Percentiles rank a stretch among this genome's conserved stretches.
Evolutionary conservation across 2,329 filamentous ascomycete species (phyloP).

Genomic region (Ascochyta koolunga): DNA sequence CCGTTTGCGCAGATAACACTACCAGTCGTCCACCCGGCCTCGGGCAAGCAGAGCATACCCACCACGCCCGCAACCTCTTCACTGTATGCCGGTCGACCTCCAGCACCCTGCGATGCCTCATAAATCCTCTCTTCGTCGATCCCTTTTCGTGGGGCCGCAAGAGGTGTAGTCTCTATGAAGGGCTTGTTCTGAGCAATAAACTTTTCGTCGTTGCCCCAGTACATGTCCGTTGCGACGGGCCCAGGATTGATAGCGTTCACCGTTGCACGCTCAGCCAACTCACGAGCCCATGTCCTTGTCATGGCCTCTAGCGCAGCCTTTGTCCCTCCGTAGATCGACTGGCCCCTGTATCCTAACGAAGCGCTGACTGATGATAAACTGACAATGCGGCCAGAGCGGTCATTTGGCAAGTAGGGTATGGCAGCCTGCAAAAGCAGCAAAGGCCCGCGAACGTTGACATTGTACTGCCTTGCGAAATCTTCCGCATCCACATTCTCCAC

Average conservation of each 20-base stretch:
- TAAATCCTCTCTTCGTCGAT: constrained; percentile 66
- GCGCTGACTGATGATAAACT: constrained; percentile 66
- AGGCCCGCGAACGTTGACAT: constrained; percentile 82
- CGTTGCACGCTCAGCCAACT: constrained; percentile 65
- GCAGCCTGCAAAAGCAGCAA: constrained; percentile 78
- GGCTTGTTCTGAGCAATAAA: constrained; percentile 66
- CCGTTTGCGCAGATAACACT: constrained; percentile 82
- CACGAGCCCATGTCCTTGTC: constrained; percentile 71
- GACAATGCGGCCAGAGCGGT: constrained; percentile 69
- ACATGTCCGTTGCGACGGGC: constrained; percentile 69
- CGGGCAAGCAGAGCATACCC: constrained; percentile 74
- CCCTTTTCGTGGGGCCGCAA: constrained; percentile 65
- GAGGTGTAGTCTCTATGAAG: constrained; percentile 68
- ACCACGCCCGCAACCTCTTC: constrained; percentile 77
- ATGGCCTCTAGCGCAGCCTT: constrained; percentile 72
- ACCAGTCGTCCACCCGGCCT: constrained; percentile 79
- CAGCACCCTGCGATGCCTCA: constrained; percentile 50
- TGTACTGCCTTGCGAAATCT: constrained; percentile 75
- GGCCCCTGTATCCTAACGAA: constrained; percentile 62
- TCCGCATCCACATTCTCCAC: constrained; percentile 66
- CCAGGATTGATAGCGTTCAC: constrained; percentile 72
- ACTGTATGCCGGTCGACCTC: constrained; percentile 66
- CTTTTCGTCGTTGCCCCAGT: constrained; percentile 59
- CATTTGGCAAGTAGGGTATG: constrained; percentile 70
- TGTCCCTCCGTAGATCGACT: constrained; percentile 68